Evolutionary conservation across 2,329 filamentous ascomycete genomes (phyloP), one percentile per base, ranked within the genome.

Genomic region (Plenodomus tracheiphilus): DNA sequence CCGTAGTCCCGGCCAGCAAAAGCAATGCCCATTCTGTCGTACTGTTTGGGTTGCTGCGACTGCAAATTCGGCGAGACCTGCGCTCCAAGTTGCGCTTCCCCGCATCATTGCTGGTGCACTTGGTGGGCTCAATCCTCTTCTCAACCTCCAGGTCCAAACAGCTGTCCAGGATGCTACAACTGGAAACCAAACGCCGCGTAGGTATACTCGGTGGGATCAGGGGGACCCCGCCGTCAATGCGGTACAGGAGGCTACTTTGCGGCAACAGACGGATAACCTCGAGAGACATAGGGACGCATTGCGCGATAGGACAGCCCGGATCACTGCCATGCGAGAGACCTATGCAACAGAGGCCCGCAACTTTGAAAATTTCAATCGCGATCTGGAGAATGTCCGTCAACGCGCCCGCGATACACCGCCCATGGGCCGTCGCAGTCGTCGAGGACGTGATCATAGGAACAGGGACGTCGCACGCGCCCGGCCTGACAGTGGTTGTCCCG

Each of bases 1-100:
- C 18, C 44, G 16, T 11, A 37, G 46, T 9, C 47, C 53, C 1
- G 18, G 18, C 4, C 37, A 46, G 9, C 51, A 54, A n/a, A 64
- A 59, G 46, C 53, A 34, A 15, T 64, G 62, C 41, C 59, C 57
- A 4, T 16, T 62, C n/a, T 65, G 62, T 38, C 57, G 62, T 11
- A 46, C 59, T 2, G 16, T 56, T n/a, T 66, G 61, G 61, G 51
- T 58, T 6, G 38, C 40, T 19, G 16, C 19, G 9, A 11, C 19
- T 16, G 37, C 18, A 25, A 25, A 10, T 5, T 10, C 5, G 10
- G 22, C 22, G 5, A 25, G 22, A 10, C 22, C 15, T 20, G 2
- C 22, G 15, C 34, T 16, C 19, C 8, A 16, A 11, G 2, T n/a
- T 13, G 22, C 13, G 4, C 11, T 9, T 9, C 37, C 41, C 36